phyloP scores from a whole-genome alignment of 306 rosid species.

The Ziziphus jujuba region DNA sequence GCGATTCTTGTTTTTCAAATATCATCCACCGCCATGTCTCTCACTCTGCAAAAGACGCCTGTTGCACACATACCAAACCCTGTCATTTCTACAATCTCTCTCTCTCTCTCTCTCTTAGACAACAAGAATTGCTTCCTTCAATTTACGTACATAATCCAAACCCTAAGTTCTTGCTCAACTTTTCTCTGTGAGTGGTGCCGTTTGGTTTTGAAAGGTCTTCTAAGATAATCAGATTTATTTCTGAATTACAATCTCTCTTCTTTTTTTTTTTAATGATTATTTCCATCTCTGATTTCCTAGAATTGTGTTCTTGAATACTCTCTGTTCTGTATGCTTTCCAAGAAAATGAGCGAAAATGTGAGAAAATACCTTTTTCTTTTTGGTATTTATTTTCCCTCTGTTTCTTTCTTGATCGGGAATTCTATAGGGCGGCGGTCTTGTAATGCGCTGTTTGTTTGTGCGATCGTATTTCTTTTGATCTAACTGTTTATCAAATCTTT shows the following conservation, averaged over 20 bases:
- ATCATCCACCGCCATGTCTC: background rate
- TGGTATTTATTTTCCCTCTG: background rate
- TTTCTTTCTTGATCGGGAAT: background rate
- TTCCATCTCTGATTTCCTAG: background rate
- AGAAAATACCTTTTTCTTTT: slow-evolving; percentile 3
- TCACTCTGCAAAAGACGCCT: background rate
- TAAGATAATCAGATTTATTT: background rate
- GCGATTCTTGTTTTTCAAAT: background rate
- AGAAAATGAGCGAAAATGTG: slow-evolving; percentile 24
- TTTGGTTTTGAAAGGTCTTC: background rate
- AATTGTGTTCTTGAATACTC: background rate
- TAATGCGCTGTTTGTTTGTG: no score
- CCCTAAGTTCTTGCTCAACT: background rate
- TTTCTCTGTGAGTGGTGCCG: background rate
- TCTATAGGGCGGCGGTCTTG: no score
- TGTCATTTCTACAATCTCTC: slow-evolving; percentile 14
- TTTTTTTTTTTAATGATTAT: slow-evolving; percentile 11
- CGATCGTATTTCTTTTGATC: background rate
- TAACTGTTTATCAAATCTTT: background rate
- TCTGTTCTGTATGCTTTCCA: slow-evolving; percentile 20
- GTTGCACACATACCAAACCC: slow-evolving; percentile 14
- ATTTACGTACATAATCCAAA: background rate
- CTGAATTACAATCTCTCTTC: background rate
- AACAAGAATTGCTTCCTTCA: slow-evolving; percentile 12
- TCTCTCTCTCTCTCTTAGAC: slow-evolving; percentile 23